Evolutionary conservation across 1,284 basidiomycete genomes (phyloP), one percentile per base, ranked within the genome.

Genomic region (Athelia sp.): DNA sequence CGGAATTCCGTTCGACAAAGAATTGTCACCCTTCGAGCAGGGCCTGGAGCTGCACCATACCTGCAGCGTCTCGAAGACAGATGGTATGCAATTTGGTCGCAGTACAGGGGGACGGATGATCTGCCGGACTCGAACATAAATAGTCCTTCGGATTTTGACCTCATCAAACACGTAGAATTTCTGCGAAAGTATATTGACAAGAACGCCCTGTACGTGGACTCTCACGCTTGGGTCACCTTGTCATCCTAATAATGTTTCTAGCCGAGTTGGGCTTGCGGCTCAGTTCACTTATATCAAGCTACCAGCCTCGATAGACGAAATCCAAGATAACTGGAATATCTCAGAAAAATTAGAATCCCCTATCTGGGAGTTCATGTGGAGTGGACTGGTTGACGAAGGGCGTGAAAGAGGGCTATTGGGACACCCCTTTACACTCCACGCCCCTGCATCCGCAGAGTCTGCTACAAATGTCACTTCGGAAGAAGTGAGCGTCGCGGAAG

Each of bases 101-200:
- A 79, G 54, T 75, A 91, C 60, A 77, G 86, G 50, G 87, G 84
- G 2, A 81, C 82, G 0, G 68, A 74, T 13, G 69, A 73, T 32
- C 73, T 97, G 29, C 82, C 81, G 0, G 94, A 97, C 58, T 75
- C 79, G 4, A 76, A 91, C 58, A 82, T 80, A 4, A 67, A 70
- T 19, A 87, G 84, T 61, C 67, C 82, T 15, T 80, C 74, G 4
- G 79, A 90, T 38, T 94, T 97, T 59, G 81, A 92, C 63, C 67
- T 96, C 11, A 69, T 79, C 21, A 74, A 75, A 15, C 93, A 95
- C 57, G 64, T 96, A 32, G 80, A 85, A 53, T 93, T 92, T 61
- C 73, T 97, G 47, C 78, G 94, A 34, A 74, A 75, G 13, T 76
- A 88, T 57, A 74, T 97, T 42, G 90, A 96, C 65, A 96, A 95